phyloP scores from a whole-genome alignment of 129 eudicot genomes.

The Artemisia argyi region DNA sequence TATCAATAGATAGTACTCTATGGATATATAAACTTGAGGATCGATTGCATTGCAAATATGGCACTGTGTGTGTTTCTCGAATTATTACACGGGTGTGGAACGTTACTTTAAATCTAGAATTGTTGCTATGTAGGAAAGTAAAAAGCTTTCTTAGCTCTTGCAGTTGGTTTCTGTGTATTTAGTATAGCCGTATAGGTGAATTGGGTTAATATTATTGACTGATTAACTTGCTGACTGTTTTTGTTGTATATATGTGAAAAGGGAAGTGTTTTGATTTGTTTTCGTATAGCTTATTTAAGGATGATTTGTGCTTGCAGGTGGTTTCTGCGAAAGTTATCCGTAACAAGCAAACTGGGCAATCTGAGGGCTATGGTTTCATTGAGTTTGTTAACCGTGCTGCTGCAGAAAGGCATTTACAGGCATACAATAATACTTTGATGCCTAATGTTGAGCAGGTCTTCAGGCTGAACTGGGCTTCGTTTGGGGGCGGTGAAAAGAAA shows the following conservation, averaged over 20 bases:
- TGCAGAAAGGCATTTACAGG: constrained; percentile 82
- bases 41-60: no score
- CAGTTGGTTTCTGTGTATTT: no score
- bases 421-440: constrained; percentile 69
- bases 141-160: no score
- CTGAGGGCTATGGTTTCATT: constrained; percentile 92
- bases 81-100: no score
- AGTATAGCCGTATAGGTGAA: no score
- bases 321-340: constrained; percentile 83
- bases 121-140: no score
- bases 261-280: neutral
- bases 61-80: no score
- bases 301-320: constrained; percentile 49
- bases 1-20: no score
- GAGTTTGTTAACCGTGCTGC: constrained; percentile 77
- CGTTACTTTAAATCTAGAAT: no score
- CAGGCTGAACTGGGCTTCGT: constrained; percentile 90
- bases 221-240: neutral
- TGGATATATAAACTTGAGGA: no score
- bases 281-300: neutral
- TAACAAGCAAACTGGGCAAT: constrained; percentile 85
- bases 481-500: constrained; percentile 88
- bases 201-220: neutral
- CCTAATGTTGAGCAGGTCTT: constrained; percentile 78
- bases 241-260: neutral